A percentile compares a stretch with the other conserved stretches of the same genome.
phyloP scores from a whole-genome alignment of 1,284 basidiomycete genomes.

The Psilocybe mexicana region DNA sequence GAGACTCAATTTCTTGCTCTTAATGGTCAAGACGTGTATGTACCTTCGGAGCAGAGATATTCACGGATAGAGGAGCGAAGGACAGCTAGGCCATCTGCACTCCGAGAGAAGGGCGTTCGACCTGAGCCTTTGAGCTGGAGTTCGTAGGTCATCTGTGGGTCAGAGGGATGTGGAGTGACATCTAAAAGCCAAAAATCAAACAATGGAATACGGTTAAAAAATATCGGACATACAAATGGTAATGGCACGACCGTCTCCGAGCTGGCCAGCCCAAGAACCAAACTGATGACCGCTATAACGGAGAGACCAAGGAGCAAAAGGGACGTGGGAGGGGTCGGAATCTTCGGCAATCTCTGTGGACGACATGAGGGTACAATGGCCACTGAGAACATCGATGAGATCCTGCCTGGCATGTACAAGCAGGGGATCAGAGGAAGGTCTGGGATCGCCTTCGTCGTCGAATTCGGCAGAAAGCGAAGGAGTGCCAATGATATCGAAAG shows the following conservation, averaged over 20 bases:
- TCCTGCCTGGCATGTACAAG: slow-evolving; percentile 57
- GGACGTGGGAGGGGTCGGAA: slow-evolving; percentile 30
- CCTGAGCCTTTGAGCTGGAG: slow-evolving; percentile 95
- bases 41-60: slow-evolving; percentile 86
- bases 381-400: slow-evolving; percentile 80
- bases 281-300: slow-evolving; percentile 94
- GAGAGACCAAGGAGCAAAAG: slow-evolving; percentile 86
- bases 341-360: slow-evolving; percentile 23
- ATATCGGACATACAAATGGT: slow-evolving; percentile 55
- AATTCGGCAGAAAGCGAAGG: slow-evolving; percentile 48
- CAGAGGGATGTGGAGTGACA: slow-evolving; percentile 69
- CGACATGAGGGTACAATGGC: slow-evolving; percentile 73
- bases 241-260: slow-evolving; percentile 94
- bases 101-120: slow-evolving; percentile 90
- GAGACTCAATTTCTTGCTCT: not conserved
- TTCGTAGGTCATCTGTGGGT: slow-evolving; percentile 66
- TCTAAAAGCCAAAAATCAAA: slow-evolving; percentile 43
- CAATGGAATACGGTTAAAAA: not conserved
- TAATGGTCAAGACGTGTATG: slow-evolving; percentile 11
- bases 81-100: slow-evolving; percentile 92
- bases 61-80: slow-evolving; percentile 91
- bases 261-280: slow-evolving; percentile 92
- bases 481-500: slow-evolving; percentile 60
- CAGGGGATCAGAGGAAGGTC: slow-evolving; percentile 35
- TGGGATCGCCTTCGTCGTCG: slow-evolving; percentile 29